Evolutionary conservation across 305 asterid species (phyloP).

Genomic region (Striga hermonthica): DNA sequence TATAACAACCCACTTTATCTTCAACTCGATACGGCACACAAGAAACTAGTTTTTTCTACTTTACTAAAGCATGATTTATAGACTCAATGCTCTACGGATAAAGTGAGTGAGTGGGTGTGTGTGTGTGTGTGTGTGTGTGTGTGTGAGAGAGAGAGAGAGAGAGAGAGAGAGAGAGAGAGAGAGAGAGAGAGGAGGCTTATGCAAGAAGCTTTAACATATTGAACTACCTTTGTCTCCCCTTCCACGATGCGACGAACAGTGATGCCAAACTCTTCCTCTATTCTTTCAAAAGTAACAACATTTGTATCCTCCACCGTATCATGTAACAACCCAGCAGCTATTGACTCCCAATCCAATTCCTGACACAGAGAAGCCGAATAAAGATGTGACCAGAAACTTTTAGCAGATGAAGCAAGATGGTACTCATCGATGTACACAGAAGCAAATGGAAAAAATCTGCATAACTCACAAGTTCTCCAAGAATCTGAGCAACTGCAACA

Average conservation of each 20-base stretch:
- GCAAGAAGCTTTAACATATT: neutral
- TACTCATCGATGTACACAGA: constrained; percentile 9
- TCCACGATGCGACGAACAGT: constrained; percentile 78
- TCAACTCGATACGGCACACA: neutral
- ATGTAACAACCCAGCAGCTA: constrained; percentile 85
- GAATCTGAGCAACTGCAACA: constrained; percentile 86
- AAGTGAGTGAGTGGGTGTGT: too few species aligned
- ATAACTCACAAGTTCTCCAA: constrained; percentile 75
- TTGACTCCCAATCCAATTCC: constrained; percentile 90
- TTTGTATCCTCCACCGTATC: constrained; percentile 84
- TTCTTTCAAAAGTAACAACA: constrained; percentile 71
- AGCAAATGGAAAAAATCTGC: constrained; percentile 18
- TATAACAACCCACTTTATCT: neutral
- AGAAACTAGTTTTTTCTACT: neutral
- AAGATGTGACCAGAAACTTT: constrained; percentile 5
- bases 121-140: too few species aligned
- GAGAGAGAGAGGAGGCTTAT: neutral
- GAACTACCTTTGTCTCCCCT: constrained; percentile 82
- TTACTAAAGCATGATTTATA: neutral
- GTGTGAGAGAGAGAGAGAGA: neutral
- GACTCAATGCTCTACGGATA: neutral
- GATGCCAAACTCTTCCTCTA: constrained; percentile 66
- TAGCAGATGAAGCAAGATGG: constrained; percentile 2
- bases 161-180: too few species aligned
- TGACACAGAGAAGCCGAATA: constrained; percentile 31